A percentile compares a stretch with the other conserved stretches of the same genome.
Evolutionary conservation across 1,139 yeast species (phyloP).

Genomic region (Hansenula lynferdii): DNA sequence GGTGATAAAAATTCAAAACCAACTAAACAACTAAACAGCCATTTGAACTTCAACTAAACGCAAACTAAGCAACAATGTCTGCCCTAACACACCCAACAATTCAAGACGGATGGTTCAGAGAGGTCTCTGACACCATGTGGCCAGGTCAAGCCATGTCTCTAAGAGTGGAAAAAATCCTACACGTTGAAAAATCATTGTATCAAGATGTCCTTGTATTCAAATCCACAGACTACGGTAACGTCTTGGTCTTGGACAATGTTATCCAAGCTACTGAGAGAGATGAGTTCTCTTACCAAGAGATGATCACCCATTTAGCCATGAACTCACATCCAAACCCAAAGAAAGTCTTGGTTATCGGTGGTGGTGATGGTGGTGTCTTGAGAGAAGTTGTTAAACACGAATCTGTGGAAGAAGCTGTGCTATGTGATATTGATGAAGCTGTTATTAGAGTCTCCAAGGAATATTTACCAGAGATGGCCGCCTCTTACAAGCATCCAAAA

Average conservation of each 20-base stretch:
- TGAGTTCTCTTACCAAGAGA: constrained; percentile 92
- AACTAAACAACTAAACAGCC: no score
- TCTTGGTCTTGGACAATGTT: constrained; percentile 83
- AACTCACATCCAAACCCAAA: constrained; percentile 90
- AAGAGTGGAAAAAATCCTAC: constrained; percentile 74
- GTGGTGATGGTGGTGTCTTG: constrained; percentile 96
- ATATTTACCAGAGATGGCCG: constrained; percentile 80
- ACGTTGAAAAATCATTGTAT: constrained; percentile 76
- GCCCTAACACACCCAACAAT: constrained; percentile 61
- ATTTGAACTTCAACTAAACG: no score
- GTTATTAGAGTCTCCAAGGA: constrained; percentile 79
- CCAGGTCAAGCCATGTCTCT: constrained; percentile 92
- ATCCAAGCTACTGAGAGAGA: constrained; percentile 94
- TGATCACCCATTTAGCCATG: constrained; percentile 87
- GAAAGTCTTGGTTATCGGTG: constrained; percentile 87
- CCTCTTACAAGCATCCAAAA: constrained; percentile 75
- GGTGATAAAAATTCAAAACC: no score
- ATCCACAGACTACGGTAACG: constrained; percentile 86
- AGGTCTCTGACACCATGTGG: constrained; percentile 82
- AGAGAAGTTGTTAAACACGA: constrained; percentile 89
- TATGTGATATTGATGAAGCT: constrained; percentile 90
- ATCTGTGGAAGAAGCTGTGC: constrained; percentile 76
- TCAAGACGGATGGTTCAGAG: constrained; percentile 88
- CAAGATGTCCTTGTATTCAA: constrained; percentile 89
- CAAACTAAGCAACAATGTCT: constrained; percentile 13